Evolutionary conservation across 768 basidiomycete genomes (phyloP).

Genomic region (Trametes elegans): DNA sequence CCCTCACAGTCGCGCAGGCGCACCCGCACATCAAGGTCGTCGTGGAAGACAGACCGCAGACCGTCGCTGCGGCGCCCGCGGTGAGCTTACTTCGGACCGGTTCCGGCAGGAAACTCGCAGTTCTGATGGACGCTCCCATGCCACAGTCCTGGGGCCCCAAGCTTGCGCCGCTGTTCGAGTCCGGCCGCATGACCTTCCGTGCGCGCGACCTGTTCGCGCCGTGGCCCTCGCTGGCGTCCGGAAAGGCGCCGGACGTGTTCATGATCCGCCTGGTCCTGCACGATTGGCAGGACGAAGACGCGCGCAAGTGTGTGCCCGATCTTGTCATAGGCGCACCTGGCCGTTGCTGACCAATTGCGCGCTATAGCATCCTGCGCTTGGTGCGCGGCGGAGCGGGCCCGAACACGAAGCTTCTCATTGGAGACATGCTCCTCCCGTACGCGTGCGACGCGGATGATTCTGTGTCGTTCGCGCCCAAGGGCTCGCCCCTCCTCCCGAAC

Average conservation of each 20-base stretch:
- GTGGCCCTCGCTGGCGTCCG: slow-evolving; percentile 35
- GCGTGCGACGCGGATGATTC: slow-evolving; percentile 3
- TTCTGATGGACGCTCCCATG: background rate
- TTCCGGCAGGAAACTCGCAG: slow-evolving; percentile 3
- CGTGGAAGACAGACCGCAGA: slow-evolving; percentile 18
- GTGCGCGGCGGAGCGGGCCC: slow-evolving; percentile 13
- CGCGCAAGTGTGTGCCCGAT: background rate
- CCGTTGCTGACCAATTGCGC: slow-evolving; percentile 55
- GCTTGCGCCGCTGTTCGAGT: slow-evolving; percentile 9
- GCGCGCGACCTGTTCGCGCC: slow-evolving; percentile 12
- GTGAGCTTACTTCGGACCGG: background rate
- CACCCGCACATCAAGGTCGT: slow-evolving; percentile 17
- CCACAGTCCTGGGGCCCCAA: slow-evolving; percentile 20
- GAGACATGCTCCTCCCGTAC: slow-evolving; percentile 15
- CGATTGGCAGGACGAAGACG: slow-evolving; percentile 16
- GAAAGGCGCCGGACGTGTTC: slow-evolving; percentile 11
- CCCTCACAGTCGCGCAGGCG: slow-evolving; percentile 14
- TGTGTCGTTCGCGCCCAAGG: slow-evolving; percentile 1
- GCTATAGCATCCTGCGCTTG: slow-evolving; percentile 1
- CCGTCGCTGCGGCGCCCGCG: slow-evolving; percentile 36
- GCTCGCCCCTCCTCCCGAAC: slow-evolving; percentile 14
- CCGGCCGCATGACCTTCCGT: slow-evolving; percentile 16
- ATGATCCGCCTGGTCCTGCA: slow-evolving; percentile 13
- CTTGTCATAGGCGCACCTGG: fast-evolving
- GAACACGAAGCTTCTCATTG: slow-evolving; percentile 17